Evolutionary conservation across 1,139 yeast genomes (phyloP).

Genomic region (Hansenula sp.): DNA sequence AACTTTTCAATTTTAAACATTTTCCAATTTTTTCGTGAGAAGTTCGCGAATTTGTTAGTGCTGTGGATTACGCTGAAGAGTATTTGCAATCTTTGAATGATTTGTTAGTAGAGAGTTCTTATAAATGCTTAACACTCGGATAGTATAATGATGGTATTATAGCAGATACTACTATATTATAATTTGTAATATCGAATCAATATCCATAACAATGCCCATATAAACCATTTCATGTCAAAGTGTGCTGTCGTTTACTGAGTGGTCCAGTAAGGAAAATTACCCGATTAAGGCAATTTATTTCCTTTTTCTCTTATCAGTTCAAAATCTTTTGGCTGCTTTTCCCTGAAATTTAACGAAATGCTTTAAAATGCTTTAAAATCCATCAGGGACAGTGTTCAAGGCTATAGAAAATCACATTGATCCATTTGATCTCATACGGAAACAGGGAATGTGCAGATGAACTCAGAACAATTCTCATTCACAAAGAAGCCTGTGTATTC

Average conservation of each 20-base stretch:
- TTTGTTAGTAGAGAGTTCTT: no score
- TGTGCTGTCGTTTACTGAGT: conserved; percentile 5
- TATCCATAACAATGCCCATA: no score
- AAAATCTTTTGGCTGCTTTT: conserved; percentile 4
- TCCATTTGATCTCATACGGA: no score
- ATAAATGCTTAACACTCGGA: no score
- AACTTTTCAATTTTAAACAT: neutral
- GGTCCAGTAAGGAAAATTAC: conserved; percentile 3
- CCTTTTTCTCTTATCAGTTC: conserved; percentile 3
- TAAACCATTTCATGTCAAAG: no score
- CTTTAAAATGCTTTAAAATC: neutral
- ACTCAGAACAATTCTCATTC: conserved; percentile 17
- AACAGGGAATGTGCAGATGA: conserved; percentile 6
- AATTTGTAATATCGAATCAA: no score
- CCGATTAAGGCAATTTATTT: conserved; percentile 2
- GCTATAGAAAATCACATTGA: neutral
- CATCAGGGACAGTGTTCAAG: neutral
- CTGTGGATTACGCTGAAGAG: conserved; percentile 3
- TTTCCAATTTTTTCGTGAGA: neutral
- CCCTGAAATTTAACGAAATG: neutral
- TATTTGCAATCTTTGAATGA: neutral
- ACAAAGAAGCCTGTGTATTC: conserved; percentile 16
- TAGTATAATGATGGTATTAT: no score
- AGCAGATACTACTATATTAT: no score
- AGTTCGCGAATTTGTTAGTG: conserved; percentile 9